Evolutionary conservation across 495 filamentous ascomycete species (phyloP).

Genomic region (Xylaria sp.): DNA sequence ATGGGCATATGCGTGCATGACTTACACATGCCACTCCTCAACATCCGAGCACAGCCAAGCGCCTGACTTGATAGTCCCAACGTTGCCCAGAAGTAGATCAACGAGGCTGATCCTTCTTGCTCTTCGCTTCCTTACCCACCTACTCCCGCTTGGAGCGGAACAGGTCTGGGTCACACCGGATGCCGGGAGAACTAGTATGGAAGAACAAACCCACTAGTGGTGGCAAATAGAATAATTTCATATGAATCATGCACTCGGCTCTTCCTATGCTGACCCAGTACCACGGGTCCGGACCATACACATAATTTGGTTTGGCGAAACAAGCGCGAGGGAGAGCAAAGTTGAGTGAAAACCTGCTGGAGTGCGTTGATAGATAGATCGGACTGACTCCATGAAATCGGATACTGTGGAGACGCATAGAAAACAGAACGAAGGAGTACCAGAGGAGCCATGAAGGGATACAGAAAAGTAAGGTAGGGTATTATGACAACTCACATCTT

Average conservation of each 20-base stretch:
- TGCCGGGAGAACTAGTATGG: background rate
- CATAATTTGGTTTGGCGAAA: background rate
- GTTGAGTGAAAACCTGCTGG: background rate
- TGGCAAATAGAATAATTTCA: constrained; percentile 1
- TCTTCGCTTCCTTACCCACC: background rate
- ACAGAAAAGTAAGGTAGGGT: background rate
- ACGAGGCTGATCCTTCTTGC: background rate
- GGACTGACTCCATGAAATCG: background rate
- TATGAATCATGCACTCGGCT: constrained; percentile 8
- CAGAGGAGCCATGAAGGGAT: background rate
- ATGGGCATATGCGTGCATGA: background rate
- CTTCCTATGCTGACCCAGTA: background rate
- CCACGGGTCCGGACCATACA: background rate
- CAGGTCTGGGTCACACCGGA: background rate
- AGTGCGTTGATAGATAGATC: background rate
- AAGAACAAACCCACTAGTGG: background rate
- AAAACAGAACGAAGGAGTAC: background rate
- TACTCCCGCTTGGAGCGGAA: background rate
- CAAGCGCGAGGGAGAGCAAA: background rate
- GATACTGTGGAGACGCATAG: background rate
- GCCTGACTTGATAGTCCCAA: background rate
- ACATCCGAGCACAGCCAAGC: background rate
- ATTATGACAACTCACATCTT: constrained; percentile 14
- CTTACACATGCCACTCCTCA: background rate
- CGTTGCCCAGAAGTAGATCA: background rate